Evolutionary conservation across 2,329 filamentous ascomycete genomes (phyloP).

Genomic region (Capronia americana): DNA sequence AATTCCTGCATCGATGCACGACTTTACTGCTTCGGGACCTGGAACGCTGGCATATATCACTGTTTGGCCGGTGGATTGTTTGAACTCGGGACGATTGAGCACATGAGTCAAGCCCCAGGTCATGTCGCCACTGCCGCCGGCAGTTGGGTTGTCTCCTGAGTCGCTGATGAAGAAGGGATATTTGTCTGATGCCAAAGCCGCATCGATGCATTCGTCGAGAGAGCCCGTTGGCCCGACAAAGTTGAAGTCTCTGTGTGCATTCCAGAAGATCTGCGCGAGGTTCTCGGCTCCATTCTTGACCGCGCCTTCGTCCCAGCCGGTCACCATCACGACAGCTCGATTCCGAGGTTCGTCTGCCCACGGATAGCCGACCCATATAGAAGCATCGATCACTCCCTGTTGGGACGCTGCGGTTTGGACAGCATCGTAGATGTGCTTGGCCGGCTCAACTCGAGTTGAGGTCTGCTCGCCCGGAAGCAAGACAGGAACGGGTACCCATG

Average conservation of each 20-base stretch:
- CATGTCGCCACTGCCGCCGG: conserved; percentile 18
- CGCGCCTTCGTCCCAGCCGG: conserved; percentile 1
- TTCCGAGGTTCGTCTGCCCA: conserved; percentile 22
- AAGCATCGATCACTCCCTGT: conserved; percentile 6
- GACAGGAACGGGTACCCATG: conserved; percentile 14
- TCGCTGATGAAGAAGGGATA: conserved; percentile 20
- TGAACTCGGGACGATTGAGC: conserved; percentile 12
- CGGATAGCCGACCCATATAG: conserved; percentile 19
- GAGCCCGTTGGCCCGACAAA: conserved; percentile 16
- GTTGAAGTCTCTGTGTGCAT: conserved; percentile 13
- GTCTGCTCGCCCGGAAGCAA: conserved; percentile 21
- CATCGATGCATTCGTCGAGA: conserved; percentile 11
- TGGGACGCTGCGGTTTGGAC: background rate
- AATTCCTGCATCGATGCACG: conserved; percentile 13
- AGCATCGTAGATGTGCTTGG: conserved; percentile 13
- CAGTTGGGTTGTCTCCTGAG: conserved; percentile 16
- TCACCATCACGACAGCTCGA: conserved; percentile 14
- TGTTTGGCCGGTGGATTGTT: background rate
- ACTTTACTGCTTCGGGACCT: conserved; percentile 3
- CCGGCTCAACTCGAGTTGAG: conserved; percentile 14
- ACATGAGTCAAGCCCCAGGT: conserved; percentile 19
- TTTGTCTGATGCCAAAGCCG: conserved; percentile 11
- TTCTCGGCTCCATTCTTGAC: conserved; percentile 5
- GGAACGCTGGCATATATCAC: conserved; percentile 18
- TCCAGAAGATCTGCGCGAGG: conserved; percentile 11